Evolutionary conservation across 805 yeast genomes (phyloP), one percentile per base, ranked within the genome.

Genomic region (Maudiozyma bulderi): DNA sequence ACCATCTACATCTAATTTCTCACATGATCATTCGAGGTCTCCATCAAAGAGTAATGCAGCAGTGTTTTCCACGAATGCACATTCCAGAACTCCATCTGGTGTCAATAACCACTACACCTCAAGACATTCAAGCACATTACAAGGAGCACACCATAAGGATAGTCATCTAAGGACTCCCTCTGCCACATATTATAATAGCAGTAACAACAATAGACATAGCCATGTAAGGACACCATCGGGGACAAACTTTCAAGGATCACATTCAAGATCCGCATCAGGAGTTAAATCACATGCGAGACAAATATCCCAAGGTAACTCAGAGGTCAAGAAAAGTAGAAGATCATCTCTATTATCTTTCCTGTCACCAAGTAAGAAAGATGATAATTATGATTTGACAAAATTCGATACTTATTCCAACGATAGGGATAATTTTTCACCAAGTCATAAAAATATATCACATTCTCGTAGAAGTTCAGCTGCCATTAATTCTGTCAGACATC

Each of bases 321-420:
- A 58, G 8, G 56, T 57, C 5, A 64, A 60, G 42, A 60, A 63
- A 35, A 85, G 81, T 58, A 76, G 77, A 57, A 74, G 86, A 52
- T 79, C 85, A 0, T 80, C 86, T 0, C 65, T 81, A 38, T 73
- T 81, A 49, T 75, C 80, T 46, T 81, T 77, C 53, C 61, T 77
- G 14, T 60, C 64, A 8, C 55, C 55, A n/a, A 54, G 54, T 32
- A 57, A 52, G 47, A 55, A 52, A 2, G 54, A 67, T 58, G 35
- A 47, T 14, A 38, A n/a, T 10, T 8, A 13, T 14, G 6, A 50
- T 47, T 42, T 53, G 11, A 13, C 47, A 11, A 47, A 39, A 10
- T 47, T 45, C 4, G 48, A 47, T n/a, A 29, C 43, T 9, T 46
- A 31, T 28, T 11, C 29, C 26, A 39, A 20, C 32, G 40, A 45